phyloP scores from a whole-genome alignment of 805 yeast genomes.

The Kuraishia hungarica region DNA sequence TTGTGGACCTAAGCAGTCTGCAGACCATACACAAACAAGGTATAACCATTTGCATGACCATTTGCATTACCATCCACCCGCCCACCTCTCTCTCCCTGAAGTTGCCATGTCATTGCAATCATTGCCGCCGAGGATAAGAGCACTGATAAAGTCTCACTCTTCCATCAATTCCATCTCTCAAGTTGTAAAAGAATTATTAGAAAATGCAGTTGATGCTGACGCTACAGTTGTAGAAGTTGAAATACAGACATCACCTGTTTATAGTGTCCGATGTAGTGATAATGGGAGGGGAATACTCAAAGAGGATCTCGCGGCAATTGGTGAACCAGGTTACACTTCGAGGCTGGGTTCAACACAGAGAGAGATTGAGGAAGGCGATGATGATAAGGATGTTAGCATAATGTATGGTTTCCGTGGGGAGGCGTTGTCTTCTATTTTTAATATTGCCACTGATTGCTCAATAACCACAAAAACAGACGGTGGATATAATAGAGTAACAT shows the following conservation, averaged over 20 bases:
- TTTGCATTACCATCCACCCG: no score
- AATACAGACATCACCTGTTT: conserved; percentile 17
- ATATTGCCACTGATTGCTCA: conserved; percentile 31
- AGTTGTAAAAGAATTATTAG: conserved; percentile 40
- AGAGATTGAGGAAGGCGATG: conserved; percentile 25
- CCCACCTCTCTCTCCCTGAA: neutral
- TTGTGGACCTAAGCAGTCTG: no score
- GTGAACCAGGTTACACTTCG: conserved; percentile 44
- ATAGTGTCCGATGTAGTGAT: conserved; percentile 41
- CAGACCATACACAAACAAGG: no score
- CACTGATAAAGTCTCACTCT: conserved; percentile 14
- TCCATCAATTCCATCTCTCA: conserved; percentile 26
- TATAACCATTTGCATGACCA: no score
- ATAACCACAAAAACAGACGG: conserved; percentile 34
- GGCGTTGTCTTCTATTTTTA: conserved; percentile 49
- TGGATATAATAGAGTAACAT: conserved; percentile 10
- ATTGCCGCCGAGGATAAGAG: neutral
- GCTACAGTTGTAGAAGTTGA: conserved; percentile 29
- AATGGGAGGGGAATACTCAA: conserved; percentile 63
- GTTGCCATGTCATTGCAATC: neutral
- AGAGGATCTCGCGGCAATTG: conserved; percentile 38
- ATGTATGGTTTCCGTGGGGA: conserved; percentile 67
- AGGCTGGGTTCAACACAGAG: conserved; percentile 28
- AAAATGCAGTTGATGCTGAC: conserved; percentile 47
- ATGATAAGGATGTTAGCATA: conserved; percentile 15